phyloP scores from a whole-genome alignment of 257 asterid genomes.

The Marsdenia floribunda region DNA sequence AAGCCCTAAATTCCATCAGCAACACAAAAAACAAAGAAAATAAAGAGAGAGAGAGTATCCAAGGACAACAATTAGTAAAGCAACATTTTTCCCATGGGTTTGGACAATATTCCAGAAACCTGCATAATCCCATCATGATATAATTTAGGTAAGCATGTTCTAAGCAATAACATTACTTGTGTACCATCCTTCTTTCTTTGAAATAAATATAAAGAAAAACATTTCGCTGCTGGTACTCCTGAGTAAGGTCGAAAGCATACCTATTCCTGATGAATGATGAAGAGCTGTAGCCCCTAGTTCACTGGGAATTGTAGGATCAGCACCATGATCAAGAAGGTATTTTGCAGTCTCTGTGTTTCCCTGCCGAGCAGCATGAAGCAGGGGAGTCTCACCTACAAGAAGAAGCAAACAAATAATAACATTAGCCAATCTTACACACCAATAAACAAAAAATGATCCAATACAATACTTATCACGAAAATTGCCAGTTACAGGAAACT shows the following conservation, averaged over 20 bases:
- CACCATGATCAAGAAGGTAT: conserved; percentile 71
- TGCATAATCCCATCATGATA: background rate
- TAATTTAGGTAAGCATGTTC: background rate
- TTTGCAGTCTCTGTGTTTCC: conserved; percentile 74
- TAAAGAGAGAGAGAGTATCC: background rate
- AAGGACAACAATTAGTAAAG: background rate
- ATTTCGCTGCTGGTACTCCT: background rate
- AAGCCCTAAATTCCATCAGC: background rate
- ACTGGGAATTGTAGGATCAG: conserved; percentile 80
- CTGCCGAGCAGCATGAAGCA: conserved; percentile 82
- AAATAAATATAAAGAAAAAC: background rate
- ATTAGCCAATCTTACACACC: background rate
- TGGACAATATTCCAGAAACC: background rate
- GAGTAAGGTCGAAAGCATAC: conserved; percentile 25
- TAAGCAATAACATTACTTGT: background rate
- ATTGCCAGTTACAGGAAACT: background rate
- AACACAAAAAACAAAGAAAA: background rate
- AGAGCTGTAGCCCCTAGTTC: conserved; percentile 78
- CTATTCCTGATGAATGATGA: conserved; percentile 87
- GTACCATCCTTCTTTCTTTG: background rate
- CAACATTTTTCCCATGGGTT: background rate
- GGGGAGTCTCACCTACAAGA: conserved; percentile 80
- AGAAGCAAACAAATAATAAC: background rate
- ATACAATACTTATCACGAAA: background rate
- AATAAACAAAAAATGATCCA: background rate